These are phyloP conservation scores for Zymoseptoria tritici DNA, from an alignment of 2,329 filamentous ascomycete species.

Conservation along the genomic window DNA sequence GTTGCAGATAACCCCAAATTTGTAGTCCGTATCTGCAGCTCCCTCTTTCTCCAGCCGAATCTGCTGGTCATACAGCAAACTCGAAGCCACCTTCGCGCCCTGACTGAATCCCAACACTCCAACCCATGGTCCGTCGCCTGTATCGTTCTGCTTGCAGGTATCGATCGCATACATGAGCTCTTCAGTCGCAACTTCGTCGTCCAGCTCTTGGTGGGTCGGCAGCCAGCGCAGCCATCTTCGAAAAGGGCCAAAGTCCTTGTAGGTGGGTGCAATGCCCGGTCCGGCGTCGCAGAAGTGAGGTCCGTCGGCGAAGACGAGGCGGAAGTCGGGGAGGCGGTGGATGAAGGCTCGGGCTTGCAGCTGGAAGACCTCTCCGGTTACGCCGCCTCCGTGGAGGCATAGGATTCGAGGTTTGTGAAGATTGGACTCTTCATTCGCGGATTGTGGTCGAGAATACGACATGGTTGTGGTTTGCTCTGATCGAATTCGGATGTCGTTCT, in stretches of 20 bases:
- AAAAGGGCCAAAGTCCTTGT: conserved; percentile 60
- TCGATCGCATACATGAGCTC: conserved; percentile 41
- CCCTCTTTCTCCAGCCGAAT: conserved; percentile 37
- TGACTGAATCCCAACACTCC: conserved; percentile 46
- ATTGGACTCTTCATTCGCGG: neutral
- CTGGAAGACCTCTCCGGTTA: conserved; percentile 62
- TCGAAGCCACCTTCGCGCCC: conserved; percentile 42
- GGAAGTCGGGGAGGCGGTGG: conserved; percentile 51
- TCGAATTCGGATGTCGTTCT: too few relatives aligned
- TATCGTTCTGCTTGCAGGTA: conserved; percentile 40
- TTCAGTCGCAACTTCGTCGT: conserved; percentile 42
- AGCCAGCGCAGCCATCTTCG: conserved; percentile 57
- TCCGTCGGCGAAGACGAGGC: conserved; percentile 64
- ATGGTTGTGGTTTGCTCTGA: neutral
- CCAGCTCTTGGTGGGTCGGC: conserved; percentile 48
- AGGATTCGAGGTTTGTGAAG: conserved; percentile 55
- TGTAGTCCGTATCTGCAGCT: conserved; percentile 38
- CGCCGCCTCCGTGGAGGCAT: conserved; percentile 73
- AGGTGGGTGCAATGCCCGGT: conserved; percentile 57
- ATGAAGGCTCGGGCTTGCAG: conserved; percentile 56
- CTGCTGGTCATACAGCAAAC: conserved; percentile 53
- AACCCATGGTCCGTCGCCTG: conserved; percentile 41
- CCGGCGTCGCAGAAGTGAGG: conserved; percentile 58
- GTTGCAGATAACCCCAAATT: conserved; percentile 56
- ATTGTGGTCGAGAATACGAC: neutral